Conservation (phyloP, 2,329 filamentous ascomycete species). For the Xylariaceae sp. region DNA sequence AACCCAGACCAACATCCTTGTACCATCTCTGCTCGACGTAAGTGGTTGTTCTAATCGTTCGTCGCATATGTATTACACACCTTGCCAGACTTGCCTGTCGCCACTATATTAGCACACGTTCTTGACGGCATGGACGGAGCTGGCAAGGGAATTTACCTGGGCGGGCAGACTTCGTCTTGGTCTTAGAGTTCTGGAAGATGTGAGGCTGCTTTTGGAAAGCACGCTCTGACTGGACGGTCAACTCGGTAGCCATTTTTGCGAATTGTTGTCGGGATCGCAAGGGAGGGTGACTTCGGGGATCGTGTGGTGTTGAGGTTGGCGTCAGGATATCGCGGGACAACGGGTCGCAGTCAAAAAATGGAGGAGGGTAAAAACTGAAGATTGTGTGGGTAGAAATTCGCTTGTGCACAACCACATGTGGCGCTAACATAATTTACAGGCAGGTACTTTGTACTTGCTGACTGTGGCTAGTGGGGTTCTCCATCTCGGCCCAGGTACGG, state of each 20-base stretch:
- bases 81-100: slow-evolving; percentile 54
- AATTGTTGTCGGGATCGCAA: slow-evolving; percentile 40
- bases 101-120: slow-evolving; percentile 5
- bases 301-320: slow-evolving; percentile 26
- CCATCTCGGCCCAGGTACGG: background rate
- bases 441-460: background rate
- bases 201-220: slow-evolving; percentile 99
- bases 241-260: slow-evolving; percentile 89
- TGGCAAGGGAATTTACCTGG: slow-evolving; percentile 37
- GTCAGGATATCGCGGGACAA: slow-evolving; percentile 21
- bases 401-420: slow-evolving; percentile 22
- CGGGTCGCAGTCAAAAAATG: slow-evolving; percentile 21
- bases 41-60: slow-evolving; percentile 9
- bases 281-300: slow-evolving; percentile 28
- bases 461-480: slow-evolving; percentile 6
- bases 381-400: slow-evolving; percentile 26
- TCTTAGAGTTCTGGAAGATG: slow-evolving; percentile 99
- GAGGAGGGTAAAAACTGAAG: slow-evolving; percentile 21
- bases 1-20: slow-evolving; percentile 99
- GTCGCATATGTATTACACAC: slow-evolving; percentile 47
- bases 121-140: background rate
- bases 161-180: slow-evolving; percentile 75
- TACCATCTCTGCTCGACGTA: slow-evolving; percentile 57
- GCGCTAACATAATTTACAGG: background rate
- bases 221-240: slow-evolving; percentile 99